phyloP scores from a whole-genome alignment of 2,329 filamentous ascomycete genomes.

The Chaetomium sp. region DNA sequence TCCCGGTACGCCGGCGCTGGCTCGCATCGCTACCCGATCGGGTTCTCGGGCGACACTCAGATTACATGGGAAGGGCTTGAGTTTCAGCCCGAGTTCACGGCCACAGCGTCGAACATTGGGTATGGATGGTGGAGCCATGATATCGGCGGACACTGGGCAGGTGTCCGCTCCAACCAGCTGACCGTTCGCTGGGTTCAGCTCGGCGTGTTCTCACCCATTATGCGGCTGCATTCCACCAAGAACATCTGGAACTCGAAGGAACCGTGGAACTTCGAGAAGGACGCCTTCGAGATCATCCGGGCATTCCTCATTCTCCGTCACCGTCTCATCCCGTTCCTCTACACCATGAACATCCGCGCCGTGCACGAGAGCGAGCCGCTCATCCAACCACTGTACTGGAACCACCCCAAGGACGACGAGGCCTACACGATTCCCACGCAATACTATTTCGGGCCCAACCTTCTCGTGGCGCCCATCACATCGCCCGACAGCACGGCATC shows the following conservation, averaged over 20 bases:
- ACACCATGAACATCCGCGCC: slow-evolving; percentile 48
- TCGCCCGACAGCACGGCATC: slow-evolving; percentile 41
- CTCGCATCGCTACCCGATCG: slow-evolving; percentile 57
- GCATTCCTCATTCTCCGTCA: slow-evolving; percentile 49
- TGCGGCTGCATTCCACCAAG: slow-evolving; percentile 54
- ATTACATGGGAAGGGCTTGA: slow-evolving; percentile 54
- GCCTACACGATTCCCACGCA: slow-evolving; percentile 53
- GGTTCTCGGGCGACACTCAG: slow-evolving; percentile 57
- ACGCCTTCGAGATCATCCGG: slow-evolving; percentile 41
- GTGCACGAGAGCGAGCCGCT: slow-evolving; percentile 43
- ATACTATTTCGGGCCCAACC: slow-evolving; percentile 51
- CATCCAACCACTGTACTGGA: slow-evolving; percentile 59
- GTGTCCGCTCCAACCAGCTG: slow-evolving; percentile 51
- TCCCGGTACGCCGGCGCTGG: slow-evolving; percentile 57
- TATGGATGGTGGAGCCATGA: slow-evolving; percentile 66
- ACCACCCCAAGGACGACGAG: slow-evolving; percentile 40
- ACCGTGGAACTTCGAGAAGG: slow-evolving; percentile 50
- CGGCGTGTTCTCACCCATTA: slow-evolving; percentile 54
- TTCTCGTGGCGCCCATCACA: slow-evolving; percentile 53
- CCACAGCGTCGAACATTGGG: slow-evolving; percentile 59
- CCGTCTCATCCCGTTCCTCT: slow-evolving; percentile 53
- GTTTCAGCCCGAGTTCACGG: slow-evolving; percentile 62
- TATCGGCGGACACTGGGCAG: slow-evolving; percentile 57
- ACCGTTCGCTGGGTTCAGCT: slow-evolving; percentile 55
- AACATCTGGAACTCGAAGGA: slow-evolving; percentile 55